Conservation (phyloP, 2,329 filamentous ascomycete genomes). For the Boeremia exigua region DNA sequence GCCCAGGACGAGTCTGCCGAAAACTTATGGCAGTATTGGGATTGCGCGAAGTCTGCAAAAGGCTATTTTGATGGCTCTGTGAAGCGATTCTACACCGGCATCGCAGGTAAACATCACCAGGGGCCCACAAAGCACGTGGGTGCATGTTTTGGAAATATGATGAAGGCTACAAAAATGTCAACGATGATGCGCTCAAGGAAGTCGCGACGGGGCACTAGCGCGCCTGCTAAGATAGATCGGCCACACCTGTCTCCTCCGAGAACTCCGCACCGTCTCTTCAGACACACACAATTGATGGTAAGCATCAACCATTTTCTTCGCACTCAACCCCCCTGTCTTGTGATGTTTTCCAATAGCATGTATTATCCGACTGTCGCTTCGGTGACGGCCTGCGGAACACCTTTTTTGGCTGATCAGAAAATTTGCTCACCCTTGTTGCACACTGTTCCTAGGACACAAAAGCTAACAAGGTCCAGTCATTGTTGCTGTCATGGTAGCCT, state of each 20-base stretch:
- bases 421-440: background rate
- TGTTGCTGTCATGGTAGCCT: constrained; percentile 41
- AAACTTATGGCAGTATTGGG: constrained; percentile 5
- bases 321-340: constrained; percentile 10
- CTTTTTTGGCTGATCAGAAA: constrained; percentile 40
- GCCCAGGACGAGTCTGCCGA: constrained; percentile 14
- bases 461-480: constrained; percentile 25
- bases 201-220: constrained; percentile 29
- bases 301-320: constrained; percentile 7
- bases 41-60: background rate
- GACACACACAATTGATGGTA: constrained; percentile 25
- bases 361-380: constrained; percentile 54
- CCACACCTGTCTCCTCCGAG: constrained; percentile 25
- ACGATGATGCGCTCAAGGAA: constrained; percentile 15
- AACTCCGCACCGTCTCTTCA: constrained; percentile 13
- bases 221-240: constrained; percentile 20
- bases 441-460: background rate
- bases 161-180: constrained; percentile 15
- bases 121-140: constrained; percentile 19
- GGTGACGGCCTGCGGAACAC: constrained; percentile 40
- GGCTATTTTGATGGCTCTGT: background rate
- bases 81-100: constrained; percentile 33
- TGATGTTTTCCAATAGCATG: constrained; percentile 55
- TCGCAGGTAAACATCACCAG: constrained; percentile 29
- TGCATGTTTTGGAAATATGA: constrained; percentile 21